Evolutionary conservation across 208 protist species (phyloP).

Genomic region (Trypanosoma melophagium): DNA sequence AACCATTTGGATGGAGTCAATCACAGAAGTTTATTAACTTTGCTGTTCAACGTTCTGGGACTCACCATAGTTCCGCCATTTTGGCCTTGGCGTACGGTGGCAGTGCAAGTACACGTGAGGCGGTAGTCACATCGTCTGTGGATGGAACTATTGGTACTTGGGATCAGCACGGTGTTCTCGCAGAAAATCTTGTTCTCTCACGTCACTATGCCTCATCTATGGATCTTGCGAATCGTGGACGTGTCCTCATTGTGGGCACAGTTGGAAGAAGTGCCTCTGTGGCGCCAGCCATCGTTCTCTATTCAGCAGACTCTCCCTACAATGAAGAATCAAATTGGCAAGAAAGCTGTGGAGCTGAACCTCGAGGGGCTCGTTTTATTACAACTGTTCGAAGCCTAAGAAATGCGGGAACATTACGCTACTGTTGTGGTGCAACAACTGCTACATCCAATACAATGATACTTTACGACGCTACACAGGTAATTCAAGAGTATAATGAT

Average conservation of each 20-base stretch:
- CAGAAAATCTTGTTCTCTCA: slow-evolving; percentile 74
- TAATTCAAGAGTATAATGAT: slow-evolving; percentile 70
- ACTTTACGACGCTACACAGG: slow-evolving; percentile 62
- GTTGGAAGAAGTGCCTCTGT: slow-evolving; percentile 47
- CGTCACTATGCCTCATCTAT: slow-evolving; percentile 85
- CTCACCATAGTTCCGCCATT: slow-evolving; percentile 67
- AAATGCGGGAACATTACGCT: slow-evolving; percentile 38
- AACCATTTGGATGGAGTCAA: slow-evolving; percentile 75
- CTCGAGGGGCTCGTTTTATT: slow-evolving; percentile 67
- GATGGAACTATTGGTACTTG: slow-evolving; percentile 85
- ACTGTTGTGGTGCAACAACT: slow-evolving; percentile 62
- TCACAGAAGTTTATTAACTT: slow-evolving; percentile 56
- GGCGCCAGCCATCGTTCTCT: slow-evolving; percentile 77
- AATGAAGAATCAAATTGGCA: slow-evolving; percentile 66
- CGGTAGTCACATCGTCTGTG: slow-evolving; percentile 81
- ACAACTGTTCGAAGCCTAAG: slow-evolving; percentile 65
- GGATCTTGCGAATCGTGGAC: slow-evolving; percentile 72
- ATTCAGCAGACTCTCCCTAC: slow-evolving; percentile 52
- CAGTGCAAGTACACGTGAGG: slow-evolving; percentile 48
- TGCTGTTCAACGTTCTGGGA: slow-evolving; percentile 46
- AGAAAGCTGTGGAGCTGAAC: slow-evolving; percentile 74
- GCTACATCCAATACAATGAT: slow-evolving; percentile 43
- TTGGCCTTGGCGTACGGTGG: slow-evolving; percentile 70
- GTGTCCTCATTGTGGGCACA: slow-evolving; percentile 73
- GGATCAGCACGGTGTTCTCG: slow-evolving; percentile 60